These are phyloP conservation scores for Piper betle DNA, from an alignment of 164 flowering plant species.

Conservation along the genomic window DNA sequence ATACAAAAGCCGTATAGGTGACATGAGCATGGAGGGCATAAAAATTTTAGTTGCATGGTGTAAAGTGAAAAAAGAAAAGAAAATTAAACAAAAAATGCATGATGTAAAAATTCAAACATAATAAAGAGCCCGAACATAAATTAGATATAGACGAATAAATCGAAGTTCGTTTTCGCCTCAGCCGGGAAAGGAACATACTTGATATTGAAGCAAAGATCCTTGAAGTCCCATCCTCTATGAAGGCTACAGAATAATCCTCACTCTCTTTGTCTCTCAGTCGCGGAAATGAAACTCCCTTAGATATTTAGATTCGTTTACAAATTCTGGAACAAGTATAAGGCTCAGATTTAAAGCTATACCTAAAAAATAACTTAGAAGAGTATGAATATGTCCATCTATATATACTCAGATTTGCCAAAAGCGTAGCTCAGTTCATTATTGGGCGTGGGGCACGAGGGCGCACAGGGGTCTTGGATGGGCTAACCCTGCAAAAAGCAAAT, in stretches of 20 bases:
- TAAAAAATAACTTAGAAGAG: slow-evolving; percentile 7
- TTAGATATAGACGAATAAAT: too few relatives aligned
- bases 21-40: too few relatives aligned
- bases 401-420: slow-evolving; percentile 1
- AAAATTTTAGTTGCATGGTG: too few relatives aligned
- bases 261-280: background rate
- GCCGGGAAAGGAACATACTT: too few relatives aligned
- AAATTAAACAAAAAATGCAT: too few relatives aligned
- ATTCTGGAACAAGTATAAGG: slow-evolving; percentile 3
- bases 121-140: too few relatives aligned
- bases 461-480: slow-evolving; percentile 85
- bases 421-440: slow-evolving; percentile 1
- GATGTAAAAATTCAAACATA: too few relatives aligned
- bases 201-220: slow-evolving; percentile 24
- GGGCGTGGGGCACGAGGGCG: slow-evolving; percentile 57
- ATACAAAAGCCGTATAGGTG: too few relatives aligned
- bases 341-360: slow-evolving; percentile 12
- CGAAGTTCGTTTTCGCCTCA: too few relatives aligned
- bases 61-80: too few relatives aligned
- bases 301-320: slow-evolving; percentile 11
- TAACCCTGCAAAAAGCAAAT: slow-evolving; percentile 40
- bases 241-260: slow-evolving; percentile 10
- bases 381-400: slow-evolving; percentile 21
- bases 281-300: slow-evolving; percentile 9
- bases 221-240: slow-evolving; percentile 35